These are phyloP conservation scores for Clarireedia paspali DNA, from an alignment of 2,329 filamentous ascomycete species.

Conservation along the genomic window DNA sequence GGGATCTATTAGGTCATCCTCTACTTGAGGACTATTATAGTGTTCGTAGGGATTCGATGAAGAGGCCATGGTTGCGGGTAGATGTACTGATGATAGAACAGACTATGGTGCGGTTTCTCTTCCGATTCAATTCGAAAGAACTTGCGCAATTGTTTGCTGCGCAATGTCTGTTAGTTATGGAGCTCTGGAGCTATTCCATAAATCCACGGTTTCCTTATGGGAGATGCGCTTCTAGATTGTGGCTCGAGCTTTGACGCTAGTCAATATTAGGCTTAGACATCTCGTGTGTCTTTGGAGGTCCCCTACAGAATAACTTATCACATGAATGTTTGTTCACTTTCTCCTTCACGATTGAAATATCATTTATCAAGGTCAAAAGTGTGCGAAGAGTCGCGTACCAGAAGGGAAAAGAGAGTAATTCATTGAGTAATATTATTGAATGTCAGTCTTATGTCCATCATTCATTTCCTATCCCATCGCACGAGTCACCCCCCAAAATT, in stretches of 20 bases:
- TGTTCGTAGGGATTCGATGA: constrained; percentile 44
- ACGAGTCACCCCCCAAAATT: not conserved
- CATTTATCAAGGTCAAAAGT: too few species aligned
- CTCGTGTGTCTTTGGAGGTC: not conserved
- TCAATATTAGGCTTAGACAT: constrained; percentile 4
- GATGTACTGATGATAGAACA: not conserved
- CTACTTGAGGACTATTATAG: constrained; percentile 53
- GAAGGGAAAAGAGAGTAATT: not conserved
- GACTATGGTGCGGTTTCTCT: too few species aligned
- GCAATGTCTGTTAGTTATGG: not conserved
- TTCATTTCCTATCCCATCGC: not conserved
- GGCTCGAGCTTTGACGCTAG: not conserved
- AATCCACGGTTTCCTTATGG: constrained; percentile 21
- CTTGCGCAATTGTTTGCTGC: not conserved
- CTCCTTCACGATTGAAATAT: not conserved
- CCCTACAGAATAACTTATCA: too few species aligned
- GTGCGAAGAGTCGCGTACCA: too few species aligned
- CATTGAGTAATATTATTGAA: not conserved
- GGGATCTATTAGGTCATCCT: constrained; percentile 67
- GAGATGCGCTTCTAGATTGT: constrained; percentile 6
- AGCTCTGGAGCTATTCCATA: constrained; percentile 10
- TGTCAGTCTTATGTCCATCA: not conserved
- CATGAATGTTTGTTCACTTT: not conserved
- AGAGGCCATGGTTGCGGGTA: constrained; percentile 25
- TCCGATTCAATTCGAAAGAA: not conserved